Base-by-base conservation (phyloP, 305 asterid genomes). In the Striga hermonthica region DNA sequence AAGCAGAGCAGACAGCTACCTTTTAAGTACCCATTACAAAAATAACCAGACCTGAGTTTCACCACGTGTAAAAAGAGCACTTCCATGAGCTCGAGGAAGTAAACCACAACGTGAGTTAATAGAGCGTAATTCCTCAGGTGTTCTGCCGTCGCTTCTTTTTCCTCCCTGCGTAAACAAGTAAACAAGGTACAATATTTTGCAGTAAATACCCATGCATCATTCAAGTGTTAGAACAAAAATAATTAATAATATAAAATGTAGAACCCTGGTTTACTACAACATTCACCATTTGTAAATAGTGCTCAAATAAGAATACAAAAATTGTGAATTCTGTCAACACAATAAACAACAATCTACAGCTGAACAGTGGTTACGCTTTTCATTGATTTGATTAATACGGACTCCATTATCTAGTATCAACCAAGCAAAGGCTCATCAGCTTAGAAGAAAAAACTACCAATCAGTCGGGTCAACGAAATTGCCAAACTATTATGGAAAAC, bases 51-150 rank as follows among this genome's bases (percentile, higher is more conserved):
- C 98, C 97, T 91, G 96, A 70, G 99, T 93, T 83, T 93, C 99
- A 7, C 99, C 99, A 56, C 97, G 96, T 60, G 99, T 90, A 69
- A 93, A 93, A 78, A 93, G 89, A 63, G 96, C 95, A 83, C 97
- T 93, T 77, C 99, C 99, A 81, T 93, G 99, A 78, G 90, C 97
- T 77, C 99, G 84, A 28, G 97, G 99, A 77, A 93, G 97, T 69
- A 88, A 76, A 39, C 97, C 95, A 80, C 99, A 90, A 50, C 83
- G 67, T 63, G 99, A 88, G 72, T 66, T 85, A 59, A 93, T 93
- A 34, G 69, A 73, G 57, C 99, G 87, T 72, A 93, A 69, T 71
- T 93, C 97, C 70, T 75, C 84, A 52, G 90, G 84, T 44, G 73
- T 82, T 79, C 99, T 86, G 39, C 96, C 97, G 59, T 93, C 99